phyloP scores from a whole-genome alignment of 768 basidiomycete species.

The Lyophyllum semitale region DNA sequence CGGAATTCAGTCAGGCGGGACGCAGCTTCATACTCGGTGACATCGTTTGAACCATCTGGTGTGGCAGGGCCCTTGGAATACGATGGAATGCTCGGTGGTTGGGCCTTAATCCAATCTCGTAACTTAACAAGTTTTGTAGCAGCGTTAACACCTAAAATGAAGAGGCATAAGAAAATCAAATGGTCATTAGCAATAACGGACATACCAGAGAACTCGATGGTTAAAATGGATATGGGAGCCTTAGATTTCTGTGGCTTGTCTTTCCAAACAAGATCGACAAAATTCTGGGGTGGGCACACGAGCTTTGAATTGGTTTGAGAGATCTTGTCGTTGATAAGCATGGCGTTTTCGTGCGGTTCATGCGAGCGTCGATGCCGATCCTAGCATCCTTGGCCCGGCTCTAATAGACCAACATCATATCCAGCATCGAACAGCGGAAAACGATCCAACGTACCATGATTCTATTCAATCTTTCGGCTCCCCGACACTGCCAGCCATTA shows the following conservation, averaged over 20 bases:
- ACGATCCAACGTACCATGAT: conserved; percentile 44
- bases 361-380: conserved; percentile 84
- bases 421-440: background rate
- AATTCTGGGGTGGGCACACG: conserved; percentile 80
- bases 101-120: conserved; percentile 66
- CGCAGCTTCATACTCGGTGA: conserved; percentile 92
- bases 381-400: conserved; percentile 44
- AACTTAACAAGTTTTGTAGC: conserved; percentile 69
- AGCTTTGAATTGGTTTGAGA: conserved; percentile 59
- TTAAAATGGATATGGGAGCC: conserved; percentile 66
- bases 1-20: conserved; percentile 81
- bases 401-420: conserved; percentile 14
- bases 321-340: conserved; percentile 59
- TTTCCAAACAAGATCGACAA: conserved; percentile 82
- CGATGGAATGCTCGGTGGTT: conserved; percentile 58
- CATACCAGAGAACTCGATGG: conserved; percentile 68
- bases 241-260: conserved; percentile 72
- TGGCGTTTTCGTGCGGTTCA: conserved; percentile 76
- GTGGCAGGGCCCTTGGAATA: conserved; percentile 66
- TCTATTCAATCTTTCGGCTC: conserved; percentile 77
- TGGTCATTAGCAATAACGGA: background rate
- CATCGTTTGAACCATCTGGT: conserved; percentile 59
- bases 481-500: conserved; percentile 53
- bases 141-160: conserved; percentile 53
- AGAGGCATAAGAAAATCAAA: background rate